Base-by-base conservation (phyloP, 352 stramenopile species). In the Pythium guiyangense region DNA sequence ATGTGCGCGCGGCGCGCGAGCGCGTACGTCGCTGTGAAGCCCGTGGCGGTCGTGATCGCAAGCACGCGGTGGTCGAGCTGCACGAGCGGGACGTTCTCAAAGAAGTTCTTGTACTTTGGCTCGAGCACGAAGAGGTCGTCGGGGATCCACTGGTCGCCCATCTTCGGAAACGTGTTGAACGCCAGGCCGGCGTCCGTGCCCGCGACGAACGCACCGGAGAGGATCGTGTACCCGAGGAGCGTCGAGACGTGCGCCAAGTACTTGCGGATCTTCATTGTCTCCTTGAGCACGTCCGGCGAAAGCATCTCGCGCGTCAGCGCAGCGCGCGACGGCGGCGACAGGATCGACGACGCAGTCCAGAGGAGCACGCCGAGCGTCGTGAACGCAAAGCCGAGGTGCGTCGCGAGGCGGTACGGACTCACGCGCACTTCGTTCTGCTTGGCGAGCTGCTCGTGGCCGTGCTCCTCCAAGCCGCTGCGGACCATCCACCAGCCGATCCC, bases 401-500 rank as follows among this genome's bases (percentile, higher is more conserved):
- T 92, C 18, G 97, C 93, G 44, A 99, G 83, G 46, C 97, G 82
- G 73, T 99, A 98, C 4, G 97, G 97, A 57, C 85, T 98, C 22
- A 99, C 97, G 60, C 97, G 92, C 64, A 99, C 98, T 80, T 99
- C 94, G 40, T 96, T 94, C 46, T 75, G 70, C 60, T 96, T 89
- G 39, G 74, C 40, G 15, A 92, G 60, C 54, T 90, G 79, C 57
- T 89, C 71, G 37, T 86, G 67, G 53, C 78, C 82, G 72, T 98
- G 90, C 27, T 99, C 86, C 57, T 98, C 94, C 4, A 99, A 73
- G 17, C 97, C 97, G 62, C 88, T 98, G 73, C 97, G 97, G 49
- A 99, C 97, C 97, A 99, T 99, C 97, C 97, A 99, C 97, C 97
- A 99, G 50, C 97, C 97, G 22, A 99, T 92, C 31, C 43, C 79